A percentile compares a stretch with the other conserved stretches of the same genome.
Conservation (phyloP, 2,329 filamentous ascomycete genomes). For the Polychaeton citri region DNA sequence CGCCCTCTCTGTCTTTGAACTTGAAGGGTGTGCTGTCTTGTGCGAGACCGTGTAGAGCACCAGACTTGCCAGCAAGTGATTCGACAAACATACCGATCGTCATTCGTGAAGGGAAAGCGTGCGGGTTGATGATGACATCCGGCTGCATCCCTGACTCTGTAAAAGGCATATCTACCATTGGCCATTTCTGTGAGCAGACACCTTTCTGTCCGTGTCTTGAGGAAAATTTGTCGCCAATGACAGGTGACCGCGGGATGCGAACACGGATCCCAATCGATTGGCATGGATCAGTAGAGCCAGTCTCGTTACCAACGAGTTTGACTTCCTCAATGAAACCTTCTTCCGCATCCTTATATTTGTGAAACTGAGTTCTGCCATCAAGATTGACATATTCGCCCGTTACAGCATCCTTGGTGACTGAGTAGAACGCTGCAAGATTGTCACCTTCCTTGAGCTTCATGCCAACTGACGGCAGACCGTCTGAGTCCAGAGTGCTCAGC, state of each 20-base stretch:
- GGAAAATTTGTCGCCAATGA: conserved; percentile 98
- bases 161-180: conserved; percentile 86
- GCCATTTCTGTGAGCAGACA: conserved; percentile 94
- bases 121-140: conserved; percentile 97
- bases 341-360: conserved; percentile 91
- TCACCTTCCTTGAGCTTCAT: conserved; percentile 67
- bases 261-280: conserved; percentile 90
- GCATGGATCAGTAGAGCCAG: conserved; percentile 67
- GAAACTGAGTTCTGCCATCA: conserved; percentile 72
- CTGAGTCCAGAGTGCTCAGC: conserved; percentile 64
- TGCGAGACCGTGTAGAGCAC: conserved; percentile 84
- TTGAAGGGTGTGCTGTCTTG: conserved; percentile 93
- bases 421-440: conserved; percentile 79
- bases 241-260: conserved; percentile 73
- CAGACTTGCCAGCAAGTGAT: conserved; percentile 88
- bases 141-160: conserved; percentile 93
- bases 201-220: conserved; percentile 97
- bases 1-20: conserved; percentile 64
- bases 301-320: conserved; percentile 74
- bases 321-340: conserved; percentile 85
- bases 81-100: conserved; percentile 99
- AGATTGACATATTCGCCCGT: conserved; percentile 71
- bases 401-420: conserved; percentile 58
- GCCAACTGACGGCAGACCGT: conserved; percentile 75
- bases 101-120: conserved; percentile 98